Evolutionary conservation across 169 alveolate genomes (phyloP).

Genomic region (Plasmodium gonderi): DNA sequence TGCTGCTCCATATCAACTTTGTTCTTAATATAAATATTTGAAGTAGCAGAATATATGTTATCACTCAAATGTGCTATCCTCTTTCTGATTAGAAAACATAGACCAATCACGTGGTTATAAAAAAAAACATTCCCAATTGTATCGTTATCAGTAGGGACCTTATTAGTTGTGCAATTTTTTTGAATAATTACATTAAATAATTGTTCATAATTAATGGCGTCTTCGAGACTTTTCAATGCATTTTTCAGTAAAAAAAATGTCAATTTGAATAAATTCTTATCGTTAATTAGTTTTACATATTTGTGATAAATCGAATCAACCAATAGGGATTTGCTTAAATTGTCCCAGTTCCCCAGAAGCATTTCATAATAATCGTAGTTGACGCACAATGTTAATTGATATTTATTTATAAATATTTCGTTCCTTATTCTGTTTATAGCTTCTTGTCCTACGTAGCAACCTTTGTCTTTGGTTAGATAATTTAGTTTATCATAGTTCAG

Average conservation of each 20-base stretch:
- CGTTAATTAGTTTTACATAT: slow-evolving; percentile 22
- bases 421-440: slow-evolving; percentile 79
- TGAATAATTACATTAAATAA: slow-evolving; percentile 20
- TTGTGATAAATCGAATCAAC: slow-evolving; percentile 13
- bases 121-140: slow-evolving; percentile 40
- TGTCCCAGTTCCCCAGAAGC: neutral
- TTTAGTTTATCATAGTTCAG: slow-evolving; percentile 75
- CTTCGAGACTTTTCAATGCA: neutral
- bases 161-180: neutral
- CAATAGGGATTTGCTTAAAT: neutral
- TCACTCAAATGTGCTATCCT: slow-evolving; percentile 4
- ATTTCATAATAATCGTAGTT: slow-evolving; percentile 58
- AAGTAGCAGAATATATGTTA: slow-evolving; percentile 12
- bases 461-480: slow-evolving; percentile 79
- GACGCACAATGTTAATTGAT: slow-evolving; percentile 71
- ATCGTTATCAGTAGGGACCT: neutral
- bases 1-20: slow-evolving; percentile 3
- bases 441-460: slow-evolving; percentile 86
- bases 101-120: slow-evolving; percentile 54
- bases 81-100: slow-evolving; percentile 59
- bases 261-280: slow-evolving; percentile 26
- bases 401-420: slow-evolving; percentile 78
- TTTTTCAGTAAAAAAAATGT: slow-evolving; percentile 60
- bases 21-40: slow-evolving; percentile 41
- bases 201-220: slow-evolving; percentile 13